A percentile compares a stretch with the other conserved stretches of the same genome.
Evolutionary conservation across 257 asterid genomes (phyloP).

Genomic region (Lavandula angustifolia): DNA sequence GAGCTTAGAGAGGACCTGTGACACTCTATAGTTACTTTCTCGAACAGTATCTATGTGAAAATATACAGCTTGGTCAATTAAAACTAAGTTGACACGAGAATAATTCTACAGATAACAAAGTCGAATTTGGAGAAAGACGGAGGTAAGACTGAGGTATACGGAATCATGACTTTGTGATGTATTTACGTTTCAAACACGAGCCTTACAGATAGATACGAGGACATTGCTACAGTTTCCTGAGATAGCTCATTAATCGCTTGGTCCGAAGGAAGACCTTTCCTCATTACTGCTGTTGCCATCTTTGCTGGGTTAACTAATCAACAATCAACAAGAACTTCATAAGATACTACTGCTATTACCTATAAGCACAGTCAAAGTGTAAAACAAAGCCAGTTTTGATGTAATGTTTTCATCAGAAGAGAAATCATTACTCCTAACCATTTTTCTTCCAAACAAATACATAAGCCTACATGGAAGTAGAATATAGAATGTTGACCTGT

Average conservation of each 20-base stretch:
- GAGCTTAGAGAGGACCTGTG: constrained; percentile 57
- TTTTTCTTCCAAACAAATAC: background rate
- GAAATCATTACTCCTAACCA: background rate
- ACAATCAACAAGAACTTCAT: constrained; percentile 8
- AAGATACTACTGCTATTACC: background rate
- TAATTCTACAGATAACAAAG: background rate
- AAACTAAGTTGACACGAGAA: constrained; percentile 7
- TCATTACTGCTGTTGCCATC: constrained; percentile 45
- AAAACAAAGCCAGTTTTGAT: background rate
- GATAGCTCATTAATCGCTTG: constrained; percentile 51
- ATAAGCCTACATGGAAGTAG: background rate
- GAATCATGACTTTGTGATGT: too few relatives aligned
- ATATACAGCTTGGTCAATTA: background rate
- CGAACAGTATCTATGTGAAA: constrained; percentile 17
- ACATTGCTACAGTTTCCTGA: constrained; percentile 46
- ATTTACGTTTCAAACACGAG: constrained; percentile 18
- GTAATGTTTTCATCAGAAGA: background rate
- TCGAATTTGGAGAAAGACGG: too few relatives aligned
- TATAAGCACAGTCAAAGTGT: too few relatives aligned
- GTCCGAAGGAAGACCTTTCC: constrained; percentile 49
- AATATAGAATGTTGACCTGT: constrained; percentile 47
- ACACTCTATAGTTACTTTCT: constrained; percentile 39
- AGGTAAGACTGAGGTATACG: too few relatives aligned
- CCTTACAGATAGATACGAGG: constrained; percentile 71
- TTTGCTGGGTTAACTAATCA: constrained; percentile 61